Evolutionary conservation across 106 monocot genomes (phyloP), one percentile per base, ranked within the genome.

Genomic region (Hemerocallis citrina): DNA sequence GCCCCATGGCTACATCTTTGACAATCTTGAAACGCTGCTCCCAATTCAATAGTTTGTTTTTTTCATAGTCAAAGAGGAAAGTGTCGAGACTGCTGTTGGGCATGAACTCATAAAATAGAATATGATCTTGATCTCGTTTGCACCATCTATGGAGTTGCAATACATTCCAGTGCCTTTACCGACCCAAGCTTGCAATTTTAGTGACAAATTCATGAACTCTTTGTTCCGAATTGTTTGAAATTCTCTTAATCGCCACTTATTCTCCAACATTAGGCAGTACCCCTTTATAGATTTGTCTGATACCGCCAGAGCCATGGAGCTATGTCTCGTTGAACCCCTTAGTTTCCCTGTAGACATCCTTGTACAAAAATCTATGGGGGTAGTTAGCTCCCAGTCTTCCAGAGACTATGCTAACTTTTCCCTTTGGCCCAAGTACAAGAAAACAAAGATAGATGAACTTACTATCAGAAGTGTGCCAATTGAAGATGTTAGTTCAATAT

Each of bases 341-440:
- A 15, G 71, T 71, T 30, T 40, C 62, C 38, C 8, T 71, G 50
- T 63, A 63, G 38, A 71, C 62, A 20, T 71, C 71, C 39, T 39
- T 60, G 7, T 73, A 73, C 24, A 23, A 30, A 22, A 73, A 59
- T 21, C 73, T 66, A 36, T 73, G 66, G 15, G 73, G 73, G 57
- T 73, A 33, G 22, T 49, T 0, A 36, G 28, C 38, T 66, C 66
- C 66, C 66, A 73, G 15, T 73, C 66, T 49, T 73, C 73, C 15
- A 73, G 35, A 5, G 37, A 66, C 37, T 59, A 68, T 16, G 45
- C 38, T 31, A 75, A 30, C 23, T 59, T 59, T 42, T 42, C 63
- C 46, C 63, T 50, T 50, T 36, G 44, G 24, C 43, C 39, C 19
- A 57, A 50, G 34, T 25, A 38, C 25, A 16, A 49, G 27, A 17